Evolutionary conservation across 2,329 filamentous ascomycete genomes (phyloP), one percentile per base, ranked within the genome.

Genomic region (Colletotrichum acutatum): DNA sequence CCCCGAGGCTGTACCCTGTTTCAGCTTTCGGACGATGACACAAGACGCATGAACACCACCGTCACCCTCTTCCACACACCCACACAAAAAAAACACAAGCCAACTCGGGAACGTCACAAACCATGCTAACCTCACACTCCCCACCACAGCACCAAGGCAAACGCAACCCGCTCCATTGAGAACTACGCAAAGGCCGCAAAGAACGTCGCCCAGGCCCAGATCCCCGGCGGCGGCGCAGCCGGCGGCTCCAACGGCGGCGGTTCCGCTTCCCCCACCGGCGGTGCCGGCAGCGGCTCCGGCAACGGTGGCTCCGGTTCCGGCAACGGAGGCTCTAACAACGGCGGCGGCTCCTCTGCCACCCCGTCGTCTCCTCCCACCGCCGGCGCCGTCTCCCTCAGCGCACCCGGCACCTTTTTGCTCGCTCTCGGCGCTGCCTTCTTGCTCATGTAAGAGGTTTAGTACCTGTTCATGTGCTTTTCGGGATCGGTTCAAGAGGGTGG

Each of bases 81-180:
- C 32, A 24, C 32, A 12, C 28, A 54, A n/a, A 12, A 14, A 42
- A 32, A 30, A 22, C 56, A 19, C 2, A 11, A 7, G 11, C 37
- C 66, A 65, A 66, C 14, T 22, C 16, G 19, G 24, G 8, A 65
- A 24, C 60, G 24, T 3, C 14, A 28, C n/a, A 26, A 16, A 16
- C 1, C 8, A 42, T 28, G 32, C 75, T 76, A 76, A 75, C 58
- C 37, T 42, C 14, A 28, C 32, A 8, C 7, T 4, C 42, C 19
- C 42, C 16, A 49, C 6, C 7, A 28, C 28, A 87, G 85, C 81
- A 85, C 87, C 37, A 76, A 82, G 28, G 84, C 85, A 78, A 91
- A 91, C 82, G 73, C 86, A 4, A 79, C 85, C 52, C 86, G 88
- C 74, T 87, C 88, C 42, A 83, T 92, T 16, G 78, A 82, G 3